Percentiles rank a stretch among this genome's conserved stretches.
phyloP scores from a whole-genome alignment of 2,329 filamentous ascomycete species.

The Cladophialophora psammophila region DNA sequence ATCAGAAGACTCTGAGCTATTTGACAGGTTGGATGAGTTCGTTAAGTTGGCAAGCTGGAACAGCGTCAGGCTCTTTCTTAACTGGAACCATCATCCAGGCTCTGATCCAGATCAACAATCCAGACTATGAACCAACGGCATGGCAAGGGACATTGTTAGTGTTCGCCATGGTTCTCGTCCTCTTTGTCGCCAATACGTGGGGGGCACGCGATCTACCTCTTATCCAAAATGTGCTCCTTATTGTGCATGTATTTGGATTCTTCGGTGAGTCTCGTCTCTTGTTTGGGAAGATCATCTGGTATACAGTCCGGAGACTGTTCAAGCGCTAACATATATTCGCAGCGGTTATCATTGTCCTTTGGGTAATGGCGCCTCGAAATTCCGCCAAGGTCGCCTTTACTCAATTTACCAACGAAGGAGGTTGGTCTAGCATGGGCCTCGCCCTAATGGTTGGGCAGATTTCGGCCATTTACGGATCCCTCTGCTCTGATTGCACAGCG shows the following conservation, averaged over 20 bases:
- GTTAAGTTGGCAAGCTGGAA: conserved; percentile 59
- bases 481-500: conserved; percentile 44
- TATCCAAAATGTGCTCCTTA: conserved; percentile 49
- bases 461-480: conserved; percentile 43
- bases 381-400: conserved; percentile 46
- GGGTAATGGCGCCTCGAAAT: conserved; percentile 46
- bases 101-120: conserved; percentile 52
- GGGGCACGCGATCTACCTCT: conserved; percentile 46
- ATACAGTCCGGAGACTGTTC: background rate
- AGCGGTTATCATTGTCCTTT: conserved; percentile 44
- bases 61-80: conserved; percentile 57
- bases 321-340: background rate
- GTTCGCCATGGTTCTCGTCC: conserved; percentile 54
- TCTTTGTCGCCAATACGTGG: conserved; percentile 53
- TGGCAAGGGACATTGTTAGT: conserved; percentile 61
- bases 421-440: conserved; percentile 49
- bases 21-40: conserved; percentile 59
- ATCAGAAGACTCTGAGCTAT: conserved; percentile 63
- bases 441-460: conserved; percentile 50
- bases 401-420: conserved; percentile 48
- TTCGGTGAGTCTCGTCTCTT: conserved; percentile 29
- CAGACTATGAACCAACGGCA: conserved; percentile 50
- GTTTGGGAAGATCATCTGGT: too few species aligned
- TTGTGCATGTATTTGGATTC: conserved; percentile 50
- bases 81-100: conserved; percentile 58